Evolutionary conservation across 2,329 filamentous ascomycete genomes (phyloP).

Genomic region (Colletotrichum plurivorum): DNA sequence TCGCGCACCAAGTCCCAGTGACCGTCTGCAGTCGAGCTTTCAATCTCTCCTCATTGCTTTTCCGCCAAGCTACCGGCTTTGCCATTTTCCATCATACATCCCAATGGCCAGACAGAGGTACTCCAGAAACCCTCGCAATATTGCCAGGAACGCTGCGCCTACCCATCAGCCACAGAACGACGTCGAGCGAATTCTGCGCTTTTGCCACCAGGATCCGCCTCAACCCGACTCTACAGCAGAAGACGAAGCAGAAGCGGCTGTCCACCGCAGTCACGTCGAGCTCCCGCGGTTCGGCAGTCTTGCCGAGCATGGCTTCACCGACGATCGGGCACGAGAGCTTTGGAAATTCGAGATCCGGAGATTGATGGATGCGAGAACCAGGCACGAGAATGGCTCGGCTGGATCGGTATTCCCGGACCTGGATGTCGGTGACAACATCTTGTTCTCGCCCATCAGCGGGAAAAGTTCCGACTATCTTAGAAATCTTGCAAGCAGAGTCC

Average conservation of each 20-base stretch:
- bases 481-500: too few relatives aligned
- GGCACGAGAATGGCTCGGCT: neutral
- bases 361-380: neutral
- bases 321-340: neutral
- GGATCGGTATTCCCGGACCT: neutral
- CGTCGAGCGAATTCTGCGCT: neutral
- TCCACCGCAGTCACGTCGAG: neutral
- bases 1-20: too few relatives aligned
- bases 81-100: neutral
- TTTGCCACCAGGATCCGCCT: neutral
- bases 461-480: too few relatives aligned
- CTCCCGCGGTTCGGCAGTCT: neutral
- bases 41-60: too few relatives aligned
- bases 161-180: neutral
- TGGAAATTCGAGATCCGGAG: neutral
- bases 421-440: neutral
- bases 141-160: neutral
- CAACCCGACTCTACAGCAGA: neutral
- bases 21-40: too few relatives aligned
- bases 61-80: too few relatives aligned
- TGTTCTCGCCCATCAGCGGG: neutral
- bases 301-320: neutral
- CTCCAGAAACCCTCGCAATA: too few relatives aligned
- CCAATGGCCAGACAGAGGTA: neutral
- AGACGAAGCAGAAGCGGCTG: neutral